Conservation (phyloP, 306 rosid genomes). For the Cicer judaicum region DNA sequence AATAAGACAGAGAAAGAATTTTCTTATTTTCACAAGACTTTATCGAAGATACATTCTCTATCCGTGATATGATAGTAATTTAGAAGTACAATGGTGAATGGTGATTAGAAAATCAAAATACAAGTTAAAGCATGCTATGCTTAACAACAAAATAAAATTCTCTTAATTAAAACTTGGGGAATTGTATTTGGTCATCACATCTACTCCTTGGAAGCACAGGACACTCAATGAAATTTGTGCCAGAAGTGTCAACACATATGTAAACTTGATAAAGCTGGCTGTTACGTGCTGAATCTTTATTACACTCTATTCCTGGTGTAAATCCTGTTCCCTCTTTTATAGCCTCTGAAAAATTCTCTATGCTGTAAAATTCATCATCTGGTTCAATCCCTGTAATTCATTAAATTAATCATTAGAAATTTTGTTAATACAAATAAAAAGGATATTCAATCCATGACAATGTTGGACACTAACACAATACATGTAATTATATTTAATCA, state of each 20-base stretch:
- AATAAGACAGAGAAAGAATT: background rate
- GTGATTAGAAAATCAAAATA: constrained; percentile 16
- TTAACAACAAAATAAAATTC: background rate
- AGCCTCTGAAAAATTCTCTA: constrained; percentile 51
- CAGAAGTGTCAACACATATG: constrained; percentile 74
- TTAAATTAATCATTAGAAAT: constrained; percentile 2
- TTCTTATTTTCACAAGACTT: background rate
- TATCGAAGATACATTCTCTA: background rate
- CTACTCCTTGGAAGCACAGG: constrained; percentile 54
- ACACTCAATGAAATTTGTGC: constrained; percentile 59
- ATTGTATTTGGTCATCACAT: constrained; percentile 59
- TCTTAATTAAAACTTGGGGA: constrained; percentile 55
- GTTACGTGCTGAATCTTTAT: constrained; percentile 53
- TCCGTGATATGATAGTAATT: background rate
- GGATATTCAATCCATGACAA: too few species aligned
- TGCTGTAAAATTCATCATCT: constrained; percentile 63
- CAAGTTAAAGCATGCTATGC: background rate
- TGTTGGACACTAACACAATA: too few species aligned
- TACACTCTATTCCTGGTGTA: constrained; percentile 67
- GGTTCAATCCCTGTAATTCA: constrained; percentile 61
- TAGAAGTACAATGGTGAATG: constrained; percentile 7
- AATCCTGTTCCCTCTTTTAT: constrained; percentile 59
- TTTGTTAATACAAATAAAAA: background rate
- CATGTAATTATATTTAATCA: too few species aligned
- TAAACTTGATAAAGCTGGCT: constrained; percentile 65